Percentiles rank a stretch among this genome's conserved stretches.
phyloP scores from a whole-genome alignment of 129 eudicot species.

The Daucus carota region DH1_v3.0 NC_030383.2:10393501-10394000 shows the following conservation, averaged over 20 bases:
- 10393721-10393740: background rate
- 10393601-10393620: conserved; percentile 79
- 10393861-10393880: too few relatives aligned
- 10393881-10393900: too few relatives aligned
- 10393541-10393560: conserved; percentile 80
- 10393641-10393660: conserved; percentile 67
- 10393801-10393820: too few relatives aligned
- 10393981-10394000: too few relatives aligned
- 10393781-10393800: too few relatives aligned
- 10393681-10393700: conserved; percentile 93
- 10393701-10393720: conserved; percentile 8
- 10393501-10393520: conserved; percentile 38
- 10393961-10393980: too few relatives aligned
- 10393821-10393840: too few relatives aligned
- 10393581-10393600: conserved; percentile 81
- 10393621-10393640: conserved; percentile 30
- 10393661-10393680: conserved; percentile 61
- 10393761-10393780: background rate
- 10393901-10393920: too few relatives aligned
- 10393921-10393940: too few relatives aligned
- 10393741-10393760: background rate
- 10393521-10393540: conserved; percentile 46
- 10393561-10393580: conserved; percentile 85
- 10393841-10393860: too few relatives aligned
- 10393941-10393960: too few relatives aligned